Evolutionary conservation across 768 basidiomycete species (phyloP).

Genomic region (Boletus rubroflammeus): DNA sequence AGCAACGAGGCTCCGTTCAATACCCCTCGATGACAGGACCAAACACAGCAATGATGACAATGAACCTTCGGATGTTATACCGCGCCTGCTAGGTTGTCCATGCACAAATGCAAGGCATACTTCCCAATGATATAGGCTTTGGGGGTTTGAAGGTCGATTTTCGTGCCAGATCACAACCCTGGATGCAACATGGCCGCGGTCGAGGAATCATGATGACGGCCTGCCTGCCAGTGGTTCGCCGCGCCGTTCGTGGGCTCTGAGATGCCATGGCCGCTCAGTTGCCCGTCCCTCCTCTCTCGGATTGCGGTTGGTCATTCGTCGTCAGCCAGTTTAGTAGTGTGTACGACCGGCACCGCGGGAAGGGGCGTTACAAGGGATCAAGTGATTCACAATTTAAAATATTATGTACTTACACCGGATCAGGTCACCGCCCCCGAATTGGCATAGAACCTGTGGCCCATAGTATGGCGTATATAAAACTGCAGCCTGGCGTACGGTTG

Average conservation of each 20-base stretch:
- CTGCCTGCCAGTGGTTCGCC: not conserved
- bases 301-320: not conserved
- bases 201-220: not conserved
- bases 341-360: slow-evolving; percentile 5
- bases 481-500: not conserved
- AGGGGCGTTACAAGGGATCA: not conserved
- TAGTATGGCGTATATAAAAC: slow-evolving; percentile 27
- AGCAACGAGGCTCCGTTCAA: not conserved
- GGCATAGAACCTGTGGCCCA: not conserved
- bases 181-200: slow-evolving; percentile 6
- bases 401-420: not conserved
- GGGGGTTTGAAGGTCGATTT: not conserved
- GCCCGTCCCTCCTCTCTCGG: not conserved
- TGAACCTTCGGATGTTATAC: not conserved
- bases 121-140: not conserved
- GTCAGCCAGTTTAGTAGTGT: slow-evolving; percentile 22
- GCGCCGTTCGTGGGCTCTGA: not conserved
- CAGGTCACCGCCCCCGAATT: not conserved
- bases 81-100: not conserved
- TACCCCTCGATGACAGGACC: not conserved
- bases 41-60: not conserved
- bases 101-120: not conserved
- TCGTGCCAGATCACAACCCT: slow-evolving; percentile 2
- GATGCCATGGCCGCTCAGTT: not conserved
- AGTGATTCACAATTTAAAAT: not conserved